A percentile compares a stretch with the other conserved stretches of the same genome.
phyloP scores from a whole-genome alignment of 2,329 filamentous ascomycete genomes.

The Fusarium nematophilum region DNA sequence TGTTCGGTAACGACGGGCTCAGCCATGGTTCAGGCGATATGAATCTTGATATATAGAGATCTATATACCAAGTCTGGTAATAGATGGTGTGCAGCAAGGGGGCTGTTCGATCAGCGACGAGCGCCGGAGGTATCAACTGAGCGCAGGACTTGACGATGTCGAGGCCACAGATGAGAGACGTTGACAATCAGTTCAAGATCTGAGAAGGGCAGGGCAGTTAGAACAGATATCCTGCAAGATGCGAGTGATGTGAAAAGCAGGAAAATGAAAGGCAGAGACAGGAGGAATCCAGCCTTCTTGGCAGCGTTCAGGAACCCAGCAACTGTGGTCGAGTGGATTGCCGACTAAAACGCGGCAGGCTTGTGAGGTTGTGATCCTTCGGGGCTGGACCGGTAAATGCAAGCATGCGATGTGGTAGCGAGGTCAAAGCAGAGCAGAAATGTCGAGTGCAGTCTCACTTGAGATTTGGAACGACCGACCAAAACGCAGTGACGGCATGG shows the following conservation, averaged over 20 bases:
- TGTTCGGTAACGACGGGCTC: constrained; percentile 60
- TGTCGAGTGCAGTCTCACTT: constrained; percentile 21
- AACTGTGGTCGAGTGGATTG: constrained; percentile 7
- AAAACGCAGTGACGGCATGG: constrained; percentile 26
- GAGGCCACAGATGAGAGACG: constrained; percentile 38
- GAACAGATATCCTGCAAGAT: constrained; percentile 22
- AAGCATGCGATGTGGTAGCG: not conserved
- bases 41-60: not conserved
- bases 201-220: constrained; percentile 39
- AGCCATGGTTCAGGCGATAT: constrained; percentile 54
- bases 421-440: not conserved
- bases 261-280: not conserved
- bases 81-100: not conserved
- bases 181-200: constrained; percentile 35
- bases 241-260: constrained; percentile 22
- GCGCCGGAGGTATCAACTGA: constrained; percentile 19
- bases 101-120: constrained; percentile 29
- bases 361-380: constrained; percentile 17
- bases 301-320: constrained; percentile 11
- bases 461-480: constrained; percentile 17
- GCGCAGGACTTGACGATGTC: constrained; percentile 29
- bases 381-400: constrained; percentile 8
- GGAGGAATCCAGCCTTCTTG: not conserved
- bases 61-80: constrained; percentile 7
- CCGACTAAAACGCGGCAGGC: constrained; percentile 13